Base-by-base conservation (phyloP, 768 basidiomycete species). In the Pholiota microspora region DNA sequence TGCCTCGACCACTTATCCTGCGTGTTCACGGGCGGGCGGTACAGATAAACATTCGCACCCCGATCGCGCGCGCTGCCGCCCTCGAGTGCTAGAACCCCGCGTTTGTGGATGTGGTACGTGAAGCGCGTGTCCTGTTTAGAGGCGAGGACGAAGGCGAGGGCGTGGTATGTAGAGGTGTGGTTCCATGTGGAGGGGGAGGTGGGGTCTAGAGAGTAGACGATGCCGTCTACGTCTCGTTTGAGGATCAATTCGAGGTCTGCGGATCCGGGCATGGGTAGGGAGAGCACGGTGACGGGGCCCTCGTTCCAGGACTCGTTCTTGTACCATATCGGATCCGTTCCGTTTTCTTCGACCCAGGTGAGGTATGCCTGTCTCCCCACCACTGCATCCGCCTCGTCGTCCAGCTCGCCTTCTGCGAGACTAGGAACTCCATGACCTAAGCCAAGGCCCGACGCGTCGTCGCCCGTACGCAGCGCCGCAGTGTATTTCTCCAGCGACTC, bases 61-160 rank as follows among this genome's bases (percentile, higher is more conserved):
- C 84, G 80, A 54, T 81, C 80, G 29, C 74, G 71, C 0, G 78
- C 65, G 9, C 89, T 62, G 2, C 66, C 92, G 55, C 84, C 84
- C 69, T 98, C 95, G 61, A 98, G 94, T 0, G 93, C 93, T 45
- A 93, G 73, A 2, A 91, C 85, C 4, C 77, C 77, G 38, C 74
- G 67, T 1, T 70, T 69, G 0, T 78, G 68, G 29, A 84, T 69
- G 64, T 98, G 94, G 63, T 88, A 82, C 1, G 91, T 90, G 71
- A 95, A 94, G 16, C 92, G 84, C 0, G 89, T 85, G 68, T 98
- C 93, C 25, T 83, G 85, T 67, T 98, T 98, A 10, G 92, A 93
- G 7, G 93, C 93, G 47, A 99, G 77, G 35, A 99, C 96, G 66
- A 98, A 99, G 0, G 93, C 82, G 23, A 99, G 79, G 0, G 94